phyloP scores from a whole-genome alignment of 2,329 filamentous ascomycete genomes.

The Ceratocystis albifundus region DNA sequence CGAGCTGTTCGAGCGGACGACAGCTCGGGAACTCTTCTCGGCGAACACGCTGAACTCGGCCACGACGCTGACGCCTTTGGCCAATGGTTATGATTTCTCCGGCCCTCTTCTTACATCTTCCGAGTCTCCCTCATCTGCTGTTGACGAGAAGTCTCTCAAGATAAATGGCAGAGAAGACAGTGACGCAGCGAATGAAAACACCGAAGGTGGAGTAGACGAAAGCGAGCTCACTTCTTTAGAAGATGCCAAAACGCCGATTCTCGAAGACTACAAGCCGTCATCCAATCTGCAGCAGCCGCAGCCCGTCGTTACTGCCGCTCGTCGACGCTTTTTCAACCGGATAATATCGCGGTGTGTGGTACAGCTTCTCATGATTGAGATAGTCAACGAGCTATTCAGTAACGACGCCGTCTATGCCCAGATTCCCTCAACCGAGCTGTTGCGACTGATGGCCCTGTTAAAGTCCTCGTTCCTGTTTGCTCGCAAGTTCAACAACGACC shows the following conservation, averaged over 20 bases:
- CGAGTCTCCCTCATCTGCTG: constrained; percentile 25
- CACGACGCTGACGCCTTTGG: constrained; percentile 40
- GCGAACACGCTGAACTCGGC: constrained; percentile 52
- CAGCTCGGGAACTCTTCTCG: constrained; percentile 88
- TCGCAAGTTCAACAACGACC: constrained; percentile 94
- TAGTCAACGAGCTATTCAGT: constrained; percentile 94
- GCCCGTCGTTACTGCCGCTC: constrained; percentile 81
- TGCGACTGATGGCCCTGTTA: constrained; percentile 83
- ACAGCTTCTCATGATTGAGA: constrained; percentile 98
- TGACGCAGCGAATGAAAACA: constrained; percentile 18
- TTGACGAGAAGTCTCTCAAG: constrained; percentile 48
- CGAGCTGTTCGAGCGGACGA: constrained; percentile 86
- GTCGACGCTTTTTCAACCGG: constrained; percentile 92
- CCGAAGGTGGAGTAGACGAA: constrained; percentile 26
- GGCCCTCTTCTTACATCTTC: constrained; percentile 35
- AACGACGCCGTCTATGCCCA: constrained; percentile 90
- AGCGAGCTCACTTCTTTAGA: constrained; percentile 1
- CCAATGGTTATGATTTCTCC: constrained; percentile 43
- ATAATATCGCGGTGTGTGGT: constrained; percentile 98
- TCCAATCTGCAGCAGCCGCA: constrained; percentile 73
- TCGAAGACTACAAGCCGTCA: constrained; percentile 82
- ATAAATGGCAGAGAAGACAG: constrained; percentile 45
- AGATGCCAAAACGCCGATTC: constrained; percentile 14
- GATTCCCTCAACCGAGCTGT: constrained; percentile 79
- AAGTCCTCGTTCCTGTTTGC: constrained; percentile 97